phyloP scores from a whole-genome alignment of 2,329 filamentous ascomycete species.

The Didymella sp. region DNA sequence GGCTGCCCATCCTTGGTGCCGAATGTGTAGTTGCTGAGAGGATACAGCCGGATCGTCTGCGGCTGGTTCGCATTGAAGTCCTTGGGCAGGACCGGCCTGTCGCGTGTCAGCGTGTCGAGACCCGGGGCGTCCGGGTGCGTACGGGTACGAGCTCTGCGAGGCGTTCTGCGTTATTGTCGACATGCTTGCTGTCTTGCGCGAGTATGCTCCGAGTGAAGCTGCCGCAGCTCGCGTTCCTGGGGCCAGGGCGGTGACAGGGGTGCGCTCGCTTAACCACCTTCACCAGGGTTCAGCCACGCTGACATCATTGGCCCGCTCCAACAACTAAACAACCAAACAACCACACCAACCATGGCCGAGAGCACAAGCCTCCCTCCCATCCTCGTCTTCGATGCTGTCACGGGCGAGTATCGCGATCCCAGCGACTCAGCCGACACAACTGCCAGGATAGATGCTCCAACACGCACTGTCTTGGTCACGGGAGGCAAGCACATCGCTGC shows the following conservation, averaged over 20 bases:
- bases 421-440: constrained; percentile 13
- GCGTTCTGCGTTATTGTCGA: constrained; percentile 81
- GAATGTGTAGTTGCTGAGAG: constrained; percentile 98
- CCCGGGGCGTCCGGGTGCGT: constrained; percentile 26
- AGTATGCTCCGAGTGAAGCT: constrained; percentile 9
- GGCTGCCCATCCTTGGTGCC: constrained; percentile 98
- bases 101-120: constrained; percentile 10
- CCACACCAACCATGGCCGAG: constrained; percentile 4
- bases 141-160: constrained; percentile 77
- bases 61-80: constrained; percentile 91
- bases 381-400: constrained; percentile 15
- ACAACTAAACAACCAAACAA: background rate
- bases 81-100: constrained; percentile 75
- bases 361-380: constrained; percentile 9
- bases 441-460: constrained; percentile 33
- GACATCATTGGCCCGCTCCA: constrained; percentile 13
- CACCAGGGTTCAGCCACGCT: constrained; percentile 11
- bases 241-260: constrained; percentile 15
- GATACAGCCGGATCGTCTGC: constrained; percentile 86
- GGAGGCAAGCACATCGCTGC: constrained; percentile 61
- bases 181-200: constrained; percentile 62
- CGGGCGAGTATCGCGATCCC: constrained; percentile 17
- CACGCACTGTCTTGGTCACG: constrained; percentile 73
- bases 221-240: constrained; percentile 9
- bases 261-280: constrained; percentile 6